Base-by-base conservation (phyloP, 2,329 filamentous ascomycete genomes). In the Botryosphaeria dothidea region DNA sequence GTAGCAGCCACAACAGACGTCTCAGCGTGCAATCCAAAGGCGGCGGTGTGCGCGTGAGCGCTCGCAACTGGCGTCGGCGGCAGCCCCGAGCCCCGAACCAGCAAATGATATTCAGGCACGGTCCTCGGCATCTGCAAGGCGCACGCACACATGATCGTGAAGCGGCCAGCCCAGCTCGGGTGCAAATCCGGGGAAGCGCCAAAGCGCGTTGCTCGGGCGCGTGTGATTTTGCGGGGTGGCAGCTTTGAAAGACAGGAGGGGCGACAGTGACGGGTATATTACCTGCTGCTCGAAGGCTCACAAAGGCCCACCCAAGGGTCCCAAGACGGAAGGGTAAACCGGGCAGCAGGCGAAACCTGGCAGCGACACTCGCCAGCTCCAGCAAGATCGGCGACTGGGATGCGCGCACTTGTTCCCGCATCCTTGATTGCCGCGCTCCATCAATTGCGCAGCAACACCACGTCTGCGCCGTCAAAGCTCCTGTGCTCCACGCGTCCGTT, bases 91-190 rank as follows among this genome's bases (percentile, higher is more conserved):
- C 19, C 56, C 56, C 19, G 19, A 64, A 64, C 48, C 61, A 54
- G 61, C 61, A 64, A 56, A 54, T 56, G 61, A 64, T 64, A 45
- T 64, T 64, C 61, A 64, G 61, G 61, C 61, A 64, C 61, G 61
- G 25, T 41, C 38, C 56, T 60, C 56, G 56, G 56, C 56, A 60
- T 21, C 41, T 60, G 56, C 56, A 43, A 34, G 56, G 38, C 56
- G 56, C 56, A 60, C 41, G 56, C 41, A 60, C 56, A 60, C 56
- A 46, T 58, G 54, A 58, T 60, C 56, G 56, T 60, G 56, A 60
- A 60, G 56, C 56, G 41, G 54, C 61, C 61, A 54, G 49, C 61
- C 43, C 38, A 56, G 38, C 49, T n/a, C 41, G 56, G 38, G 56
- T 11, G 49, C 29, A 56, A 63, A 63, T 63, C 60, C 48, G 60